Conservation (phyloP, 164 flowering plant genomes). For the Vitis labrusca region DNA sequence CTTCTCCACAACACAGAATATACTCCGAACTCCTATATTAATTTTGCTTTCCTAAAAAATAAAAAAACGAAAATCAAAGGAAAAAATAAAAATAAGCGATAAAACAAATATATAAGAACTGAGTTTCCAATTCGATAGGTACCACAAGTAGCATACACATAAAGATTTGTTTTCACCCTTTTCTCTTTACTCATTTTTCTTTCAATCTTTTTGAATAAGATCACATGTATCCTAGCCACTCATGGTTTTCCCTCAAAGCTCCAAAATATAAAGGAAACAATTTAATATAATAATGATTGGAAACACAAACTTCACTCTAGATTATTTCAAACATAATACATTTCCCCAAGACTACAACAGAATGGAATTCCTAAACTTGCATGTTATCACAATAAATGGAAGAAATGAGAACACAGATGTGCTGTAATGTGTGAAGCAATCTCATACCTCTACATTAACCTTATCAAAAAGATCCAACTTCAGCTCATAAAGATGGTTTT, state of each 20-base stretch:
- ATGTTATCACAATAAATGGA: neutral
- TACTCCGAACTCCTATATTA: slow-evolving; percentile 65
- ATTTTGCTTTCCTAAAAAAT: slow-evolving; percentile 73
- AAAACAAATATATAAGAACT: no score
- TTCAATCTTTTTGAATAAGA: no score
- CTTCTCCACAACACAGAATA: slow-evolving; percentile 76
- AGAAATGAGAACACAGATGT: neutral
- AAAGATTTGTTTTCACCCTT: no score
- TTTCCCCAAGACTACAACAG: no score
- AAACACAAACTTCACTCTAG: no score
- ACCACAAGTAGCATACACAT: neutral
- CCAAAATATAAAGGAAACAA: no score
- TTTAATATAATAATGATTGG: no score
- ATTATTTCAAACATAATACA: no score
- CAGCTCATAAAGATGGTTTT: slow-evolving; percentile 57
- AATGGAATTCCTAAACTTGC: neutral
- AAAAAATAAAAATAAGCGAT: neutral
- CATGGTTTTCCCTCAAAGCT: no score
- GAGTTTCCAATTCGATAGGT: no score
- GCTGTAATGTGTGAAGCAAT: neutral
- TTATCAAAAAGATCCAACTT: slow-evolving; percentile 78
- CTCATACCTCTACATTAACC: slow-evolving; percentile 84
- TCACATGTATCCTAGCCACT: no score
- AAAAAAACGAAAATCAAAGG: neutral
- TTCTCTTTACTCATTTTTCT: no score